Evolutionary conservation across 1,139 yeast species (phyloP), one percentile per base, ranked within the genome.

Genomic region (Protomyces lactucae-debilis): DNA sequence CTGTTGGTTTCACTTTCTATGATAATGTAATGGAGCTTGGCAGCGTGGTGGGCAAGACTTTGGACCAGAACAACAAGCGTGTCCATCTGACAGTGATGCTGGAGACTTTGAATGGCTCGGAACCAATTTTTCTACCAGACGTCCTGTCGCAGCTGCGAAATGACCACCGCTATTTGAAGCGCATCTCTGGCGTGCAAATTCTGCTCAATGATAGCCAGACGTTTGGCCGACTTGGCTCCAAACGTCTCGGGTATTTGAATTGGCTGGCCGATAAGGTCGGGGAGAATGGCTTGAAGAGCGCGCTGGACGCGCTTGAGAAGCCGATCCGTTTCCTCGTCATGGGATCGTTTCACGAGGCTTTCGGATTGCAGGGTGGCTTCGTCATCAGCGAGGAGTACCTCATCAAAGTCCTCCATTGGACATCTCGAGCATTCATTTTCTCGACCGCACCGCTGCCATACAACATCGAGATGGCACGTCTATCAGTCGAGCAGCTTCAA

Each of bases 351-450:
- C 40, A 52, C n/a, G 57, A 59, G 21, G 52, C 63, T 16, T 59
- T 59, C 43, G 32, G 53, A 12, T n/a, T 59, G 12, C 63, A 59
- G 32, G 63, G 63, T 12, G 63, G 63, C 28, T 59, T 59, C 36
- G 63, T 59, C 53, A 39, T 59, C 25, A 52, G 57, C n/a, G 35
- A 40, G 25, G 54, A 59, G 53, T 48, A 52, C 21, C 35, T 52
- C 36, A 55, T 52, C 45, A 59, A 59, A 35, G 46, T 59, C 9
- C 45, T 59, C 23, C 63, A 59, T 23, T 59, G 63, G 63, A 59
- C 63, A 10, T 59, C 63, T 4, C 40, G 63, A 16, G 63, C 63
- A 4, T 59, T 51, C 57, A 59, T 59, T 52, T 59, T 59, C 36
- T 46, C 63, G 28, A 59, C 63, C 10, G 57, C 57, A 9, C 63